Conservation (phyloP, 108 stramenopile species). For the Bacterosira constricta region DNA sequence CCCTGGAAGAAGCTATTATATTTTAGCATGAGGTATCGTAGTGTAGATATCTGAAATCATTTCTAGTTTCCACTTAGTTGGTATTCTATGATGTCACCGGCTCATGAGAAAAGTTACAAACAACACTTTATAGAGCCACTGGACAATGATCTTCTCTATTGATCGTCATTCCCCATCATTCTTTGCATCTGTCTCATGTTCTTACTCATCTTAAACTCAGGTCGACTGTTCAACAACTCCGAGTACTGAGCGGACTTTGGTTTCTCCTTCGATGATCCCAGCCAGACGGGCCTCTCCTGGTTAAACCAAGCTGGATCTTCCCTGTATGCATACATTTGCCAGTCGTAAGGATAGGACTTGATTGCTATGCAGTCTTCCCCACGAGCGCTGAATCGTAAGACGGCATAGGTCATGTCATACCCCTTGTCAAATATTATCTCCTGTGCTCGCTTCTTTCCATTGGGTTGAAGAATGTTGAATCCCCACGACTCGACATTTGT, state of each 20-base stretch:
- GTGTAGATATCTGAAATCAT: no score
- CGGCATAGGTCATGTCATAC: constrained; percentile 73
- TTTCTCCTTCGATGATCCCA: constrained; percentile 71
- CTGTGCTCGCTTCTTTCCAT: constrained; percentile 73
- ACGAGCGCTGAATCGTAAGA: constrained; percentile 59
- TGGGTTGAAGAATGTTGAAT: constrained; percentile 79
- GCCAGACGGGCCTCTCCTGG: constrained; percentile 53
- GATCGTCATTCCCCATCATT: constrained; percentile 60
- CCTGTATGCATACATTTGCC: constrained; percentile 83
- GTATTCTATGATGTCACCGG: no score
- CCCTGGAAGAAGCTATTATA: no score
- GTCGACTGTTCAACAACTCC: constrained; percentile 60
- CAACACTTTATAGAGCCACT: no score
- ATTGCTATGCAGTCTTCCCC: constrained; percentile 84
- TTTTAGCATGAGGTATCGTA: no score
- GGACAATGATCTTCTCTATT: constrained; percentile 20
- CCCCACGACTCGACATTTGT: constrained; percentile 82
- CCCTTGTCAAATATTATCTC: constrained; percentile 69
- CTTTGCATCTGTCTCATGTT: constrained; percentile 84
- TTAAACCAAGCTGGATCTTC: constrained; percentile 69
- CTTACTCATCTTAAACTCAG: constrained; percentile 79
- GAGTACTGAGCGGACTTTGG: constrained; percentile 65
- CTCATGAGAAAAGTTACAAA: no score
- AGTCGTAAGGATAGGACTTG: constrained; percentile 87
- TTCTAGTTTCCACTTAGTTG: no score